Conservation (phyloP, 176 grass and related monocot genomes). For the Oryza punctata region DNA sequence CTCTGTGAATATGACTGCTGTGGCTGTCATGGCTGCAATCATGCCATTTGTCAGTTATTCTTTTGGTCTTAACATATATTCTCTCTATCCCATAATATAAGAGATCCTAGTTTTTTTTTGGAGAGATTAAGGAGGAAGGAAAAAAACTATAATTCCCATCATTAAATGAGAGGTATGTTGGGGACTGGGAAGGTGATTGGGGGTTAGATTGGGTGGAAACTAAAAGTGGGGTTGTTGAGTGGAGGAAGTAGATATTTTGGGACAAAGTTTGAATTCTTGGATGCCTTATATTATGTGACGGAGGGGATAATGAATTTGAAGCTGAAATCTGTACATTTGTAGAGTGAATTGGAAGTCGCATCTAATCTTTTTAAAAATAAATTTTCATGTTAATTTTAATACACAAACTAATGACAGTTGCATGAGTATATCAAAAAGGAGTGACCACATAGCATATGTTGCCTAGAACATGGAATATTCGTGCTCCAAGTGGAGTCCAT, state of each 20-base stretch:
- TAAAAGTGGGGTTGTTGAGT: too few relatives aligned
- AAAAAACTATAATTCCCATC: too few relatives aligned
- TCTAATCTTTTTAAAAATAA: background rate
- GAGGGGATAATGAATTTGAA: background rate
- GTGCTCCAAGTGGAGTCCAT: background rate
- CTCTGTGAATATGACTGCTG: background rate
- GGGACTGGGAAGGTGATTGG: too few relatives aligned
- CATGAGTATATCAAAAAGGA: background rate
- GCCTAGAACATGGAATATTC: background rate
- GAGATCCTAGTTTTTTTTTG: too few relatives aligned
- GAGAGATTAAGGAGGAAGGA: too few relatives aligned
- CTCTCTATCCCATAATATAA: too few relatives aligned
- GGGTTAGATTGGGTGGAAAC: too few relatives aligned
- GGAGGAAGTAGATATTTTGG: too few relatives aligned
- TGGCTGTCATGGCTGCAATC: background rate
- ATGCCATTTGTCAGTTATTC: background rate
- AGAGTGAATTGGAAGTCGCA: too few relatives aligned
- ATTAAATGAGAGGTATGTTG: too few relatives aligned
- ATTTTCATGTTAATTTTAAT: background rate
- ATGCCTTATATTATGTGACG: too few relatives aligned
- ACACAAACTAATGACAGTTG: background rate
- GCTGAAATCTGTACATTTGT: background rate
- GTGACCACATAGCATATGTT: background rate
- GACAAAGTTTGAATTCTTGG: too few relatives aligned
- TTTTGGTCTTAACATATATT: background rate